Percentiles rank a stretch among this genome's conserved stretches.
phyloP scores from a whole-genome alignment of 352 stramenopile species.

The Globisporangium solare region DNA sequence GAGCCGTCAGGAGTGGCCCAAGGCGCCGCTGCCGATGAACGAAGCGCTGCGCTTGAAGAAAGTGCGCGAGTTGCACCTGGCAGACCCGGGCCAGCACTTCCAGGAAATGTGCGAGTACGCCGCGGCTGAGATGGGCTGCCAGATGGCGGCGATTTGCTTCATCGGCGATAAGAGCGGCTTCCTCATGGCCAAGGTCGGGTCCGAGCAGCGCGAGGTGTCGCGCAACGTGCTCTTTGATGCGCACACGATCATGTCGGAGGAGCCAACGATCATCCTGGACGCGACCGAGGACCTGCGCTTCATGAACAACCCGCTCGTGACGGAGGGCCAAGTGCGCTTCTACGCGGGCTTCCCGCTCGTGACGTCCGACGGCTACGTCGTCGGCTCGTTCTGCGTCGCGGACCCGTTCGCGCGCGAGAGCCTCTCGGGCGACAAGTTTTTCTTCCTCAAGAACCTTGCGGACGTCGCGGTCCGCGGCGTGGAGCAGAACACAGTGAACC shows the following conservation, averaged over 20 bases:
- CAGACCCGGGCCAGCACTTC: constrained; percentile 75
- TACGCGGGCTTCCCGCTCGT: constrained; percentile 79
- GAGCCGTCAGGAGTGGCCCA: constrained; percentile 77
- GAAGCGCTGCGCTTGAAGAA: constrained; percentile 61
- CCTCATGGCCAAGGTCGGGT: constrained; percentile 71
- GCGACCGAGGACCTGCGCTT: constrained; percentile 76
- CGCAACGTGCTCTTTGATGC: constrained; percentile 78
- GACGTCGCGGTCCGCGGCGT: constrained; percentile 70
- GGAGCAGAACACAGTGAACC: constrained; percentile 73
- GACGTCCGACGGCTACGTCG: constrained; percentile 54
- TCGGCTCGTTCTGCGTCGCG: constrained; percentile 73
- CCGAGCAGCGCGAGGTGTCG: constrained; percentile 74
- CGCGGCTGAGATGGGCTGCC: constrained; percentile 71
- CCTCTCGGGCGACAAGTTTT: constrained; percentile 69
- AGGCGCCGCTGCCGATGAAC: constrained; percentile 65
- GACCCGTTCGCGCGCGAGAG: constrained; percentile 74
- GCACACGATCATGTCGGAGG: constrained; percentile 74
- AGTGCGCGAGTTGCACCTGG: constrained; percentile 68
- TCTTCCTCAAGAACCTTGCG: constrained; percentile 83
- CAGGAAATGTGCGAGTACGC: constrained; percentile 87
- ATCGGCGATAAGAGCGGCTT: constrained; percentile 85
- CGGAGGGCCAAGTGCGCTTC: constrained; percentile 75
- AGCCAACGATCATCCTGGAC: constrained; percentile 80
- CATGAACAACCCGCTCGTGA: constrained; percentile 70
- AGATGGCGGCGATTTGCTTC: constrained; percentile 79